Evolutionary conservation across 805 yeast genomes (phyloP), one percentile per base, ranked within the genome.

Genomic region (Huiozyma naganishii): DNA sequence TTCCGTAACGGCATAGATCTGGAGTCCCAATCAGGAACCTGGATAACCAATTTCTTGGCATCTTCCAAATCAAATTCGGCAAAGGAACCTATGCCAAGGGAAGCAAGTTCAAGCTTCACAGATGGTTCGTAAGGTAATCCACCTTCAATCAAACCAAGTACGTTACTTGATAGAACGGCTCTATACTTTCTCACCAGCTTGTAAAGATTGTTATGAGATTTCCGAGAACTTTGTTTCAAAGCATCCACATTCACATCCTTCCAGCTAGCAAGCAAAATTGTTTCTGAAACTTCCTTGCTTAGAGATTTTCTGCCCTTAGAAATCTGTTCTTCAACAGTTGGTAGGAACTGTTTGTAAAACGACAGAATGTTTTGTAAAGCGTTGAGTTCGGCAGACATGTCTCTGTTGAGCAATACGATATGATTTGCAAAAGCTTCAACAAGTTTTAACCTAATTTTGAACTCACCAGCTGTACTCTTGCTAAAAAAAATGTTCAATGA

Each of bases 181-280:
- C 97, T 76, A 59, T 85, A 92, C 60, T 87, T 87, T 45, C 88
- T 73, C 8, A 90, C 83, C 41, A 84, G 60, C 62, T 88, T 92
- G 74, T 81, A 90, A 42, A 92, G 76, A 52, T 72, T 77, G 50
- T 78, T 77, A 57, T 94, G 98, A 0, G 97, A 88, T 40, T 83
- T 76, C 50, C 87, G 79, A 6, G 98, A 92, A 63, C 96, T 86
- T 63, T 89, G 97, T 52, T 86, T 88, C 54, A 92, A 71, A 0
- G 98, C 95, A 57, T 84, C 94, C 37, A 88, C 77, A 55, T 92
- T 94, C 9, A 88, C 89, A 65, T 92, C 99, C 53, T 89, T 88
- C 97, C 97, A 94, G 55, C 95, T 85, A 1, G 98, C 97, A 11
- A 92, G 69, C 38, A 86, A 65, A 37, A 92, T 87, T 4, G 88